Percentiles rank a stretch among this genome's conserved stretches.
These are phyloP conservation scores for Solanum stenotomum DNA, from an alignment of 257 asterid species.

Conservation along the genomic window DNA sequence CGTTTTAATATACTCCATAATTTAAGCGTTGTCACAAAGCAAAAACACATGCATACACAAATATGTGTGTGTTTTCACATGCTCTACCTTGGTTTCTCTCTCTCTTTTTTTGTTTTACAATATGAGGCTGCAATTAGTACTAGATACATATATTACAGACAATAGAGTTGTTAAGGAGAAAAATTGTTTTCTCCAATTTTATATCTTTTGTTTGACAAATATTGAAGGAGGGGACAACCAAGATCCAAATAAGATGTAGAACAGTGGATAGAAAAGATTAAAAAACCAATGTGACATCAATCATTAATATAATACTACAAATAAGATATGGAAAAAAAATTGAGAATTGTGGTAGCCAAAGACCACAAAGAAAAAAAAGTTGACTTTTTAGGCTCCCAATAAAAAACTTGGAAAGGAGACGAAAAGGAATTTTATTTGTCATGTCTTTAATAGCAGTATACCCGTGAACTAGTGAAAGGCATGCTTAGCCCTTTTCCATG, in stretches of 20 bases:
- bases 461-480: not conserved
- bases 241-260: not conserved
- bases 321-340: not conserved
- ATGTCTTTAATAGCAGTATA: not conserved
- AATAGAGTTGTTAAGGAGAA: not conserved
- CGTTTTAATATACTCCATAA: not conserved
- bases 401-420: not conserved
- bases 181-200: not conserved
- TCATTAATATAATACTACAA: not conserved
- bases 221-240: not conserved
- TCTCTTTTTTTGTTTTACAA: not conserved
- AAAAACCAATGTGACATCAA: not conserved
- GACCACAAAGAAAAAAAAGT: not conserved
- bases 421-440: not conserved
- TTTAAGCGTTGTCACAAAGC: not conserved
- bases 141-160: not conserved
- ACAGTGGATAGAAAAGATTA: not conserved
- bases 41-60: not conserved
- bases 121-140: not conserved
- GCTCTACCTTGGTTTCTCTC: not conserved
- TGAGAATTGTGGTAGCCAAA: not conserved
- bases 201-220: not conserved
- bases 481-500: not conserved
- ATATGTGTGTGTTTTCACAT: not conserved
- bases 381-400: not conserved